phyloP scores from a whole-genome alignment of 2,329 filamentous ascomycete genomes.

The Parafenestella ontariensis region DNA sequence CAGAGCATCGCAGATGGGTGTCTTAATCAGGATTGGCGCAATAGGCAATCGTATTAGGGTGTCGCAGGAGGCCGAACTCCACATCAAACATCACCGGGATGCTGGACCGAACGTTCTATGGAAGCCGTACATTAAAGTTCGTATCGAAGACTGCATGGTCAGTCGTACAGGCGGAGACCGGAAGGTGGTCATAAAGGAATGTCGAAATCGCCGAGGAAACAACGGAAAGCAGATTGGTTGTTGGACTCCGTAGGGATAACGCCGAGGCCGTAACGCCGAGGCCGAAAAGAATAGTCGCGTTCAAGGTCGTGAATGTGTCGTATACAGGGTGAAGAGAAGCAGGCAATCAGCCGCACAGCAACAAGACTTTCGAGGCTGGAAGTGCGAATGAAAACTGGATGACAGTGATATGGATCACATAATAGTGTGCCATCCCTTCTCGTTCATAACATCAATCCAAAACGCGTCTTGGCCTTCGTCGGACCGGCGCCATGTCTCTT shows the following conservation, averaged over 20 bases:
- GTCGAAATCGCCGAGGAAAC: slow-evolving; percentile 10
- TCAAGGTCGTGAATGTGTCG: slow-evolving; percentile 4
- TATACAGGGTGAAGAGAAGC: slow-evolving; percentile 6
- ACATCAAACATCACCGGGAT: slow-evolving; percentile 33
- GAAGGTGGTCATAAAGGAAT: slow-evolving; percentile 17
- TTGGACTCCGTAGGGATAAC: slow-evolving; percentile 14
- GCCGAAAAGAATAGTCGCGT: not conserved
- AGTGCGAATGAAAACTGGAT: slow-evolving; percentile 1
- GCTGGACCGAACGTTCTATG: slow-evolving; percentile 23
- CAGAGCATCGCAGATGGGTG: slow-evolving; percentile 25
- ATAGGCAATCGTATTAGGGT: slow-evolving; percentile 12
- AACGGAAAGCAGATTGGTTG: slow-evolving; percentile 14
- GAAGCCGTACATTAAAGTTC: slow-evolving; percentile 38
- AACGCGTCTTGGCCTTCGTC: slow-evolving; percentile 60
- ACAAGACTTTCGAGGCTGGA: not conserved
- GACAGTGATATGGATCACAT: slow-evolving; percentile 51
- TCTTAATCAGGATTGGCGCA: slow-evolving; percentile 19
- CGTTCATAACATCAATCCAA: slow-evolving; percentile 65
- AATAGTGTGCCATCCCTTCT: slow-evolving; percentile 64
- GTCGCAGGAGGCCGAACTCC: slow-evolving; percentile 17
- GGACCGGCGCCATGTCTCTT: slow-evolving; percentile 61
- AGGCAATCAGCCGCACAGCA: not conserved
- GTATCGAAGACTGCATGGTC: slow-evolving; percentile 16
- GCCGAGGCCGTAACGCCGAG: slow-evolving; percentile 8
- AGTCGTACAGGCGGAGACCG: slow-evolving; percentile 23